Evolutionary conservation across 108 stramenopile genomes (phyloP), one percentile per base, ranked within the genome.

Genomic region (Stephanodiscus triporus): DNA sequence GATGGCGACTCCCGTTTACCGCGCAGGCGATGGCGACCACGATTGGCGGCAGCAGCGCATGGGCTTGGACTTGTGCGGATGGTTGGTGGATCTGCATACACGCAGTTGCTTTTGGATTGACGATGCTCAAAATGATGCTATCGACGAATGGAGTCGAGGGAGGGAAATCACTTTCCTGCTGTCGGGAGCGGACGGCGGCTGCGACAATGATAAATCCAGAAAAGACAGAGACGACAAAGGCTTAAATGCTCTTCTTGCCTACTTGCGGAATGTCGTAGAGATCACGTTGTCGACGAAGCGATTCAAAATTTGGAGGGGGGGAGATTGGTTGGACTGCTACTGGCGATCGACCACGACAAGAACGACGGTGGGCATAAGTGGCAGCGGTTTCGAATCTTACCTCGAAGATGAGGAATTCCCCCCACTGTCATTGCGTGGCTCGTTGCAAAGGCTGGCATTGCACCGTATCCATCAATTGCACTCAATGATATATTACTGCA

Each of bases 381-480:
- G 30, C 11, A 63, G 13, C 50, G 49, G 40, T 19, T 26, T 0
- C 24, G 16, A 47, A 19, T 13, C 8, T 43, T 16, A 36, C 20
- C 19, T 2, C 10, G 56, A 51, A 29, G 29, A 57, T 42, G 53
- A 65, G 53, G 26, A 43, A 42, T 63, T 29, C 23, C 57, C 63
- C 5, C 51, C 55, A 30, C 19, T 14, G 26, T 66, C 70, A 16
- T 40, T 82, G 54, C 37, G 61, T 50, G 49, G 55, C 40, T 75
- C 81, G 24, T 62, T 82, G 29, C 72, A 77, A 55, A 53, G 66
- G 13, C 38, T 82, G 57, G 71, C 81, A 38, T 59, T 73, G 23
- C 76, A 82, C 68, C 76, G 81, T n/a, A 67, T 82, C 34, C 71
- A 82, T 23, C 81, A 82, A 56, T 66, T 82, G 14, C 81, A 82